phyloP scores from a whole-genome alignment of 768 basidiomycete genomes.

The Dioszegia hungarica region DNA sequence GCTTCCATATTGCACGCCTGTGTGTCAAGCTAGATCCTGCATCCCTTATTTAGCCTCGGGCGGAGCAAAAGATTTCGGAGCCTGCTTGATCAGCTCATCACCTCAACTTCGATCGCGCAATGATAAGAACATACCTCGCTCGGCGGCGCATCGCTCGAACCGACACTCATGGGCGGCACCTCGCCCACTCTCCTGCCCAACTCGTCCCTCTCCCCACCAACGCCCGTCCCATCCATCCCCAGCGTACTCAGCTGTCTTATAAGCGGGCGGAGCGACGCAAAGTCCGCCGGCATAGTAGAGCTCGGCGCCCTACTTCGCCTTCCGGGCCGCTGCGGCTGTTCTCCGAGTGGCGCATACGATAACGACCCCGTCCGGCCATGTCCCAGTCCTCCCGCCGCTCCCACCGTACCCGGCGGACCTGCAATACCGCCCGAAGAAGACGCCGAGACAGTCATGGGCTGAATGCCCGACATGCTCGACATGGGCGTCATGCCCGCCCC shows the following conservation, averaged over 20 bases:
- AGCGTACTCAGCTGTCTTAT: conserved; percentile 23
- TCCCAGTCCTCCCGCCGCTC: not conserved
- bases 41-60: not conserved
- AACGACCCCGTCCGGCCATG: not conserved
- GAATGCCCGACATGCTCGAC: not conserved
- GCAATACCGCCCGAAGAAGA: not conserved
- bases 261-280: conserved; percentile 13
- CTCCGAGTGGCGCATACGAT: not conserved
- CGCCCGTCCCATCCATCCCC: not conserved
- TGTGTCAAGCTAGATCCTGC: too few species aligned
- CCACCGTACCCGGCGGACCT: too few species aligned
- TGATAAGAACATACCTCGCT: conserved; percentile 24
- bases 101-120: not conserved
- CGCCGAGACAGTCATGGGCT: not conserved
- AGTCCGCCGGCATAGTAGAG: conserved; percentile 6
- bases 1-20: too few species aligned
- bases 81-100: conserved; percentile 3
- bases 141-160: conserved; percentile 38
- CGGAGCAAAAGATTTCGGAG: conserved; percentile 13
- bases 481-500: conserved; percentile 41
- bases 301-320: conserved; percentile 14
- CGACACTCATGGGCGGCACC: conserved; percentile 37
- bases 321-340: not conserved
- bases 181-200: conserved; percentile 5
- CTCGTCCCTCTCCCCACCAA: conserved; percentile 6